Base-by-base conservation (phyloP, 2,329 filamentous ascomycete genomes). In the Paracoccidioides brasiliensis region DNA sequence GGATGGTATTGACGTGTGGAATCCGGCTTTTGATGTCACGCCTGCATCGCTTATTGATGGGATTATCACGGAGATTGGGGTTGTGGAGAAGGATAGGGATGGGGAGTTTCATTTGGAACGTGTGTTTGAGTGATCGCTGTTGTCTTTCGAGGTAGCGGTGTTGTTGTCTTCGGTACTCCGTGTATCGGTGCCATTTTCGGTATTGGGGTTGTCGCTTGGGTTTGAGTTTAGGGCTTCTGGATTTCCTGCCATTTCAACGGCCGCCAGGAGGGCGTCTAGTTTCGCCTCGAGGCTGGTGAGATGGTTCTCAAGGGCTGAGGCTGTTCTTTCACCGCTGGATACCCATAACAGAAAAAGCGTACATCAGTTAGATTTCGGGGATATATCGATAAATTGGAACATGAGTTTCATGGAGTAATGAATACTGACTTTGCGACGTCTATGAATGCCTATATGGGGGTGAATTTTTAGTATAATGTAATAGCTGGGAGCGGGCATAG, bases 1-100 rank as follows among this genome's bases (percentile, higher is more conserved):
- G 4, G 75, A 79, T 66, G 82, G 82, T 1, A 90, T 97, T 59
- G 76, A 80, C 43, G 90, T 97, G 7, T 98, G 93, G 90, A 98
- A 98, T 69, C 93, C 93, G 37, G 87, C 90, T 0, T 98, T 98
- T 67, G 93, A 98, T 66, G 88, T 98, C 38, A 98, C 93, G 8
- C 91, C 93, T 0, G 82, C 86, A 41, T 81, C 82, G 59, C 74
- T 96, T 54, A 96, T 98, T 61, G 93, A 98, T 70, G 90, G 87
- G 2, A 86, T 98, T 56, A 88, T 97, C 60, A 98, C 93, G 0
- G 93, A 98, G 73, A 83, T 86, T 63, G 91, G 91, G 0, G 87
- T 90, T 6, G 83, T 94, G 3, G 84, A 89, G 64, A 95, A 91
- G 76, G 81, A 80, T 48, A 68, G 73, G 3, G 77, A 84, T 56